Conservation (phyloP, 176 grass and related monocot species). For the Olyra latifolia region DNA sequence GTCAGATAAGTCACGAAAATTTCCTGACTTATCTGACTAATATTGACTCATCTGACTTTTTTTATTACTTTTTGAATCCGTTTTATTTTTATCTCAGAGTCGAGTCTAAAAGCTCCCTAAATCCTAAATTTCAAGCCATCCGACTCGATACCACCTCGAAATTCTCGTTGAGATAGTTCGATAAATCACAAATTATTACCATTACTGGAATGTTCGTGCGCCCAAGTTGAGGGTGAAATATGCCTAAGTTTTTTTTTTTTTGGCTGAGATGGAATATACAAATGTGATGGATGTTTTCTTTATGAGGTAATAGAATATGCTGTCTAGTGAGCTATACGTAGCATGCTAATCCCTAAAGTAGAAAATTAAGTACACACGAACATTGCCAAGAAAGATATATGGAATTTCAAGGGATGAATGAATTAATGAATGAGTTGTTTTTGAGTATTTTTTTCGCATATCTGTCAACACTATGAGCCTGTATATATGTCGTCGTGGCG, state of each 20-base stretch:
- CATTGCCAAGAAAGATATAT: background rate
- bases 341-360: constrained; percentile 32
- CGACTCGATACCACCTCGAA: no score
- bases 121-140: no score
- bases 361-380: constrained; percentile 19
- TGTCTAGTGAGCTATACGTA: constrained; percentile 28
- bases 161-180: no score
- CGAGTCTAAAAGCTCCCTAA: no score
- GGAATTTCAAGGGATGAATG: constrained; percentile 6
- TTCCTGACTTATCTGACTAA: no score
- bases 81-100: no score
- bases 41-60: no score
- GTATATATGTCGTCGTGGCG: no score
- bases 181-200: no score
- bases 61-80: no score
- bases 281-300: constrained; percentile 18
- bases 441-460: background rate
- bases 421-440: background rate
- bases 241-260: constrained; percentile 14
- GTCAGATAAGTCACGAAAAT: no score
- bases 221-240: constrained; percentile 18
- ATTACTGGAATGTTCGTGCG: background rate
- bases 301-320: constrained; percentile 40
- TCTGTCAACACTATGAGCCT: no score
- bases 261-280: constrained; percentile 16